Conservation (phyloP, 306 rosid species). For the Fragaria vesca region DNA sequence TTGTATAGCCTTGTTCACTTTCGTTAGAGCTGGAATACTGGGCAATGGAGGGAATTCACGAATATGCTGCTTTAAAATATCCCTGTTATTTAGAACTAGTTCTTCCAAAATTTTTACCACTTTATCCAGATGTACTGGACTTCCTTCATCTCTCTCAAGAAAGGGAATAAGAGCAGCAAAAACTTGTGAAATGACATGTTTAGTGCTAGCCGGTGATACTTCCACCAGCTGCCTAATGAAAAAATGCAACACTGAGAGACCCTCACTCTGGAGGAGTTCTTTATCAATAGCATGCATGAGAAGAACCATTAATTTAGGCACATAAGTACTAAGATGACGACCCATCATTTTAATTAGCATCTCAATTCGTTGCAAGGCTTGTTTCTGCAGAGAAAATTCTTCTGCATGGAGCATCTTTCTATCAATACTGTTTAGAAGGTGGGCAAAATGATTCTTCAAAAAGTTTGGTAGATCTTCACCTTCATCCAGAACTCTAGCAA, state of each 20-base stretch:
- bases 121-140: slow-evolving; percentile 60
- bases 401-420: slow-evolving; percentile 95
- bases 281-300: slow-evolving; percentile 85
- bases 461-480: slow-evolving; percentile 88
- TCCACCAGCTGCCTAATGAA: slow-evolving; percentile 70
- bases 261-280: slow-evolving; percentile 71
- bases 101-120: slow-evolving; percentile 81
- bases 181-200: slow-evolving; percentile 85
- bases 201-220: slow-evolving; percentile 79
- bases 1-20: slow-evolving; percentile 77
- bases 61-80: slow-evolving; percentile 61
- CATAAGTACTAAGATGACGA: slow-evolving; percentile 75
- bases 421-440: slow-evolving; percentile 82
- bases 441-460: slow-evolving; percentile 86
- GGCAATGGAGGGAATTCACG: slow-evolving; percentile 88
- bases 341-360: slow-evolving; percentile 94
- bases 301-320: slow-evolving; percentile 92
- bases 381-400: slow-evolving; percentile 63
- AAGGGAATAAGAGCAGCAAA: slow-evolving; percentile 95
- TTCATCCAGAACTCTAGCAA: slow-evolving; percentile 82
- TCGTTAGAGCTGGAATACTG: slow-evolving; percentile 61
- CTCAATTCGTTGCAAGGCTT: slow-evolving; percentile 85
- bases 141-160: slow-evolving; percentile 74
- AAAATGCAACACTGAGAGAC: slow-evolving; percentile 76
- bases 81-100: slow-evolving; percentile 67